Evolutionary conservation across 2,329 filamentous ascomycete species (phyloP).

Genomic region (Xylariaceae sp.): DNA sequence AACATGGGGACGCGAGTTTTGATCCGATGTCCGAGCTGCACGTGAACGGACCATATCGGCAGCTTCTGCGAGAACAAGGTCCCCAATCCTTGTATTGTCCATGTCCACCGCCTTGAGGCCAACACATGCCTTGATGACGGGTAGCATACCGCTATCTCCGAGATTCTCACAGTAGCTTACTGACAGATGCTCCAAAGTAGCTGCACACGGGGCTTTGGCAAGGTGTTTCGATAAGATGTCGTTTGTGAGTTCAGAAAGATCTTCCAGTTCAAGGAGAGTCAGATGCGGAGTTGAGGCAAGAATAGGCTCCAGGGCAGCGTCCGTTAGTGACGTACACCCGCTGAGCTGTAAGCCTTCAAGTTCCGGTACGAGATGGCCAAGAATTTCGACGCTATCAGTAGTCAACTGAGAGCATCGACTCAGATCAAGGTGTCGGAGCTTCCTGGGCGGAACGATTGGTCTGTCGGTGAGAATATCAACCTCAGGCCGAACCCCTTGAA

Average conservation of each 20-base stretch:
- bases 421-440: constrained; percentile 78
- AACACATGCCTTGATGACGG: constrained; percentile 71
- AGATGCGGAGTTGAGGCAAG: constrained; percentile 72
- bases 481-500: constrained; percentile 72
- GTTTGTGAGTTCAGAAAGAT: constrained; percentile 75
- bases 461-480: constrained; percentile 76
- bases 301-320: constrained; percentile 67
- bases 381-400: constrained; percentile 62
- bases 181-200: constrained; percentile 71
- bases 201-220: constrained; percentile 70
- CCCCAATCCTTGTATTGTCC: constrained; percentile 90
- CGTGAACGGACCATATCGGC: constrained; percentile 73
- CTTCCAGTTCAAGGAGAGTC: constrained; percentile 86
- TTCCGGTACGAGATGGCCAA: constrained; percentile 72
- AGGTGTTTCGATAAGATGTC: constrained; percentile 66
- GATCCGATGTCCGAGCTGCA: constrained; percentile 40
- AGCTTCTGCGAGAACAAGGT: constrained; percentile 80
- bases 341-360: constrained; percentile 81
- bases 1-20: constrained; percentile 44
- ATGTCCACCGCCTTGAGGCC: constrained; percentile 70
- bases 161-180: constrained; percentile 87
- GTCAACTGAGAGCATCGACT: constrained; percentile 75
- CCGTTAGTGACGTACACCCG: constrained; percentile 70
- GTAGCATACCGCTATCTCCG: constrained; percentile 78
- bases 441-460: constrained; percentile 72